phyloP scores from a whole-genome alignment of 2,329 filamentous ascomycete genomes.

The Polychaeton citri region DNA sequence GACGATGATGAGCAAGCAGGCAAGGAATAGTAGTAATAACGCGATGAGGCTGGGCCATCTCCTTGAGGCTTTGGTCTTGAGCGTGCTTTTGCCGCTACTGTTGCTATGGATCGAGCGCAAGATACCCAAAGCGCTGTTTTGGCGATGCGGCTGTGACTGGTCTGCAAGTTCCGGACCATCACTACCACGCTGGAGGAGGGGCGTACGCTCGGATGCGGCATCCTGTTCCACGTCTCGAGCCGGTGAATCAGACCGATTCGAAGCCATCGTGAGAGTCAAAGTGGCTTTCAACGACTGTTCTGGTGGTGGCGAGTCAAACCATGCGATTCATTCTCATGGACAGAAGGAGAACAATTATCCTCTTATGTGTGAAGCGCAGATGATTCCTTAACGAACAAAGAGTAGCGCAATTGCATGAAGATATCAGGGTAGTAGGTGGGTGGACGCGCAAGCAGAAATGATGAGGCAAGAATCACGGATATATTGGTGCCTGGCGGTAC shows the following conservation, averaged over 20 bases:
- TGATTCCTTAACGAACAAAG: no score
- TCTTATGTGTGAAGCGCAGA: no score
- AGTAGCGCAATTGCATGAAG: no score
- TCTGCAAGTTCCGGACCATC: constrained; percentile 10
- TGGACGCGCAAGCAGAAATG: no score
- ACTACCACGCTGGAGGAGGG: constrained; percentile 20
- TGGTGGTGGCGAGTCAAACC: no score
- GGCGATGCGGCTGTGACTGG: constrained; percentile 8
- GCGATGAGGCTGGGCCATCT: constrained; percentile 72
- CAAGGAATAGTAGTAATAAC: constrained; percentile 49
- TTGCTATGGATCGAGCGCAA: background rate
- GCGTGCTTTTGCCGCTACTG: constrained; percentile 2
- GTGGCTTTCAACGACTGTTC: no score
- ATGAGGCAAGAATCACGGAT: no score
- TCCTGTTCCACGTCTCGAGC: constrained; percentile 4
- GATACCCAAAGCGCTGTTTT: constrained; percentile 18
- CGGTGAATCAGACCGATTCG: background rate
- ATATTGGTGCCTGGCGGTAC: no score
- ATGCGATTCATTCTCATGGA: no score
- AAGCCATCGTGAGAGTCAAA: background rate
- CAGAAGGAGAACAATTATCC: no score
- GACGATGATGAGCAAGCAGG: constrained; percentile 56
- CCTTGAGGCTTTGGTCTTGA: constrained; percentile 22
- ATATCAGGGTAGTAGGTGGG: no score
- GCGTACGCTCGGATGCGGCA: constrained; percentile 26